These are phyloP conservation scores for Backusella circina DNA, from an alignment of 192 early-diverging fungal genomes.

Conservation along the genomic window DNA sequence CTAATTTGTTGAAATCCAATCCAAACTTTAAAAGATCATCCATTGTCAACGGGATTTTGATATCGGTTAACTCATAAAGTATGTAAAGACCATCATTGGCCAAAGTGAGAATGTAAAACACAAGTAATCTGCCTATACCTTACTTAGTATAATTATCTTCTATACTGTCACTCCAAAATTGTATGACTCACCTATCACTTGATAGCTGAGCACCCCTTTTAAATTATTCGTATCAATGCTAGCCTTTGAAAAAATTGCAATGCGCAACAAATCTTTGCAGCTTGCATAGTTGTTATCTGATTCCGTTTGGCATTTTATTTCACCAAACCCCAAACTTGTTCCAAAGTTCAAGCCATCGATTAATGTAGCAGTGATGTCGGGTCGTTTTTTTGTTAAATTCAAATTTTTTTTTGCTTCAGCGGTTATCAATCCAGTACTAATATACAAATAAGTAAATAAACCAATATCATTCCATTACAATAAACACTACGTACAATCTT, in stretches of 20 bases:
- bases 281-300: slow-evolving; percentile 2
- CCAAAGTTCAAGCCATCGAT: background rate
- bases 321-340: background rate
- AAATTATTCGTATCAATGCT: slow-evolving; percentile 6
- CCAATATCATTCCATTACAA: background rate
- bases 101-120: slow-evolving; percentile 6
- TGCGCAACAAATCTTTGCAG: slow-evolving; percentile 5
- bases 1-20: background rate
- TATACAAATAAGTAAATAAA: background rate
- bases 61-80: slow-evolving; percentile 4
- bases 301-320: slow-evolving; percentile 1
- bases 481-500: background rate
- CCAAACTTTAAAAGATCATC: background rate
- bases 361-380: slow-evolving; percentile 1
- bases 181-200: slow-evolving; percentile 3
- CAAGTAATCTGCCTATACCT: slow-evolving; percentile 6
- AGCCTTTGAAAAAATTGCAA: slow-evolving; percentile 11
- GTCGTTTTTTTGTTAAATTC: background rate
- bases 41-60: background rate
- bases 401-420: slow-evolving; percentile 5
- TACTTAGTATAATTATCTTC: slow-evolving; percentile 4
- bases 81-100: slow-evolving; percentile 2
- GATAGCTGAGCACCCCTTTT: slow-evolving; percentile 5
- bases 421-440: too few relatives aligned
- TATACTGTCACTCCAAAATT: background rate